A percentile compares a stretch with the other conserved stretches of the same genome.
These are phyloP conservation scores for Pluteus cervinus DNA, from an alignment of 768 basidiomycete species.

Conservation along the genomic window DNA sequence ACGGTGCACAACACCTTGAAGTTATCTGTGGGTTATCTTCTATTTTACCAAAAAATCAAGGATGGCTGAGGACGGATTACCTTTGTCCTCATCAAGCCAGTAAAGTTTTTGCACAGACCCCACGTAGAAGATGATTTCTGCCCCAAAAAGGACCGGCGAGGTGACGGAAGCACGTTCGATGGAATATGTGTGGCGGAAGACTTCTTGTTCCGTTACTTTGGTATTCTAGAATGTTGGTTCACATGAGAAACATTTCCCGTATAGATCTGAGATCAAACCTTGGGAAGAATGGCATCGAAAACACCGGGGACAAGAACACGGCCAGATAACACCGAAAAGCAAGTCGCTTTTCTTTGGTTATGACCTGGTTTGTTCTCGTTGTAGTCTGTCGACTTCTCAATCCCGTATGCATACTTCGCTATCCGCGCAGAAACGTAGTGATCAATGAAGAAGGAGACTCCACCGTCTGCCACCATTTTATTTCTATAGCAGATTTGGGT, in stretches of 20 bases:
- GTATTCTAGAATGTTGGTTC: constrained; percentile 23
- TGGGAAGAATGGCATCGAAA: constrained; percentile 20
- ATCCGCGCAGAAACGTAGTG: constrained; percentile 33
- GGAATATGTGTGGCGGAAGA: constrained; percentile 16
- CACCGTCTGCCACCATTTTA: constrained; percentile 42
- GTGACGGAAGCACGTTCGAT: constrained; percentile 2
- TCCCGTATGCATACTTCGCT: constrained; percentile 35
- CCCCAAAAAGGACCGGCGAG: constrained; percentile 7
- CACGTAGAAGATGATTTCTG: constrained; percentile 17
- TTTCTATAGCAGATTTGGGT: constrained; percentile 19
- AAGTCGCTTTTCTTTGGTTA: too few species aligned
- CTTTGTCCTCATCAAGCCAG: constrained; percentile 20
- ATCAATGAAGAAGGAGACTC: constrained; percentile 36
- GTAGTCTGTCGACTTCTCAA: too few species aligned
- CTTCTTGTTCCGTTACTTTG: constrained; percentile 20
- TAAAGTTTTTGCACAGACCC: constrained; percentile 12
- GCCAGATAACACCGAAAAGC: constrained; percentile 8
- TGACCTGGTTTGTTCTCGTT: too few species aligned
- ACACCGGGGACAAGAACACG: constrained; percentile 8
- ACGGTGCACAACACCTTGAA: constrained; percentile 9
- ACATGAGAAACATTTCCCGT: not conserved
- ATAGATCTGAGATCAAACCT: constrained; percentile 9
- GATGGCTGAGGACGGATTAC: constrained; percentile 12
- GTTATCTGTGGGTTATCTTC: constrained; percentile 2
- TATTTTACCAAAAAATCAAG: constrained; percentile 15